Conservation (phyloP, 495 filamentous ascomycete genomes). For the Aspergillus sparsus region DNA sequence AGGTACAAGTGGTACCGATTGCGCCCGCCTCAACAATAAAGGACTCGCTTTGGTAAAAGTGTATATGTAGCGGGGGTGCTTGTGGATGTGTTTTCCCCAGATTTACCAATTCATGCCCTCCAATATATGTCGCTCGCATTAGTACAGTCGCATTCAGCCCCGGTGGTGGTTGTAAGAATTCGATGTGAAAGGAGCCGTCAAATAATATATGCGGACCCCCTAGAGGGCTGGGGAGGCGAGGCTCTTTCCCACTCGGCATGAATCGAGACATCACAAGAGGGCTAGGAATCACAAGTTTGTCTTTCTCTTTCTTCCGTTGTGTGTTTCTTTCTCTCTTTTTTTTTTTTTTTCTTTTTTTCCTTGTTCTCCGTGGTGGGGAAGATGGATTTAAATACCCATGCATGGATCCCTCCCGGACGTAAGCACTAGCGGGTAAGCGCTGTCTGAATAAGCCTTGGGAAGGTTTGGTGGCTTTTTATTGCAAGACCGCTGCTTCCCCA, state of each 20-base stretch:
- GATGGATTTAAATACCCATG: too few species aligned
- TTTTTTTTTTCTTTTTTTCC: too few species aligned
- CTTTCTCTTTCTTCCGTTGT: too few species aligned
- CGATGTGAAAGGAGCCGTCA: constrained; percentile 18
- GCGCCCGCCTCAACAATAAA: constrained; percentile 17
- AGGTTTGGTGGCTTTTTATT: too few species aligned
- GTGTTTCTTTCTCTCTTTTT: too few species aligned
- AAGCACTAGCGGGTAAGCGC: too few species aligned
- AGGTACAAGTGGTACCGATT: constrained; percentile 16
- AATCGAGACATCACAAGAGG: background rate
- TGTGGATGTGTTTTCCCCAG: constrained; percentile 18
- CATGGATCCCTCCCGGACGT: too few species aligned
- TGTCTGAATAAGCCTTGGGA: too few species aligned
- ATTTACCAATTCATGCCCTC: constrained; percentile 8
- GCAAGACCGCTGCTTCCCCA: too few species aligned
- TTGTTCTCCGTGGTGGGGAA: too few species aligned
- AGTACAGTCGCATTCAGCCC: constrained; percentile 16
- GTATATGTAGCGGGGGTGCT: constrained; percentile 17
- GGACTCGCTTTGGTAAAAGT: constrained; percentile 16
- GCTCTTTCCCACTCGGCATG: constrained; percentile 5
- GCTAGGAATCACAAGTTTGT: too few species aligned
- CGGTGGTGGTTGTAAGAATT: constrained; percentile 14
- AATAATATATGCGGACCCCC: constrained; percentile 17
- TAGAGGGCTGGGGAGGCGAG: constrained; percentile 11
- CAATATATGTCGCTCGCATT: constrained; percentile 17